A percentile compares a stretch with the other conserved stretches of the same genome.
phyloP scores from a whole-genome alignment of 768 basidiomycete species.

The Suillus brevipes region DNA sequence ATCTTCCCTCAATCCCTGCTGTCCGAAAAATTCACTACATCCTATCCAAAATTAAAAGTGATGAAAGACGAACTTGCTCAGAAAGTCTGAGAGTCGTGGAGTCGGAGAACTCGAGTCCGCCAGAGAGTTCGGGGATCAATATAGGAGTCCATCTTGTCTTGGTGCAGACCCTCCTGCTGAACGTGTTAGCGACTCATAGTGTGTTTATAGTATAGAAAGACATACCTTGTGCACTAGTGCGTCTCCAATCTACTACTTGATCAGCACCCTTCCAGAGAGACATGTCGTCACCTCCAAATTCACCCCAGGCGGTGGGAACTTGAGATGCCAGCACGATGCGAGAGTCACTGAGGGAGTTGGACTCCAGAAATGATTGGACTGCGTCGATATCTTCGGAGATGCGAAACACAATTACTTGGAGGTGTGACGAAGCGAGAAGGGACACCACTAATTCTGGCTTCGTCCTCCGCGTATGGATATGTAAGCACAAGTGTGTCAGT shows the following conservation, averaged over 20 bases:
- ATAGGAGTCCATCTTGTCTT: conserved; percentile 50
- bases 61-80: conserved; percentile 80
- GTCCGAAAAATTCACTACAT: neutral
- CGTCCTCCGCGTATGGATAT: neutral
- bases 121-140: conserved; percentile 31
- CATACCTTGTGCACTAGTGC: neutral
- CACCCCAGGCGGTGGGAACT: neutral
- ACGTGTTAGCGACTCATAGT: neutral
- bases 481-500: neutral
- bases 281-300: neutral
- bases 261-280: neutral
- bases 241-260: neutral
- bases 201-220: neutral
- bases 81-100: too few relatives aligned
- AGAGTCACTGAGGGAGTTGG: neutral
- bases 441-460: conserved; percentile 24
- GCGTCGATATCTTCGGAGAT: too few relatives aligned
- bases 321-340: neutral
- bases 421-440: too few relatives aligned
- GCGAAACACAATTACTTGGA: too few relatives aligned
- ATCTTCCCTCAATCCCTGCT: conserved; percentile 2
- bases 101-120: conserved; percentile 61
- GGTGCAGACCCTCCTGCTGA: conserved; percentile 43
- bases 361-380: neutral
- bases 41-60: conserved; percentile 45